Percentiles rank a stretch among this genome's conserved stretches.
phyloP scores from a whole-genome alignment of 257 asterid species.

The Nicotiana obtusifolia region DNA sequence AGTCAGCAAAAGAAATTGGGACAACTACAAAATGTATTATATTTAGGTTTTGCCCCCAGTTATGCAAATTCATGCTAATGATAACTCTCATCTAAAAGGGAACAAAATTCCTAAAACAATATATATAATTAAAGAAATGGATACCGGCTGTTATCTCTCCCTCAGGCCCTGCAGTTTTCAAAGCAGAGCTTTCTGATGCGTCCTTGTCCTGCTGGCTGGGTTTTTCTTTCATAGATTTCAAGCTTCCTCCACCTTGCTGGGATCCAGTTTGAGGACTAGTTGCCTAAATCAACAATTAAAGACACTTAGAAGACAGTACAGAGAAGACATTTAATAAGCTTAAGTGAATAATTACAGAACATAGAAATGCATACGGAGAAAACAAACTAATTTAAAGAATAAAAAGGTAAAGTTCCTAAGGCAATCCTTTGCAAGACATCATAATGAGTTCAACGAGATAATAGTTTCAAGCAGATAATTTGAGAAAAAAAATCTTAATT shows the following conservation, averaged over 20 bases:
- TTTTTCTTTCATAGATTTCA: conserved; percentile 82
- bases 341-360: neutral
- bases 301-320: conserved; percentile 15
- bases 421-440: neutral
- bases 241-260: conserved; percentile 76
- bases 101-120: neutral
- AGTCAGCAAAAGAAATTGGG: neutral
- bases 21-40: neutral
- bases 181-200: conserved; percentile 57
- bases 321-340: neutral
- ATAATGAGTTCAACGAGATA: neutral
- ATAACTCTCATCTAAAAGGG: neutral
- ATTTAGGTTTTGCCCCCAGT: neutral
- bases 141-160: conserved; percentile 98
- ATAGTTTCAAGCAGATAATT: neutral
- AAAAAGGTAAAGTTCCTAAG: neutral
- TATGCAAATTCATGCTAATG: neutral
- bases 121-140: neutral
- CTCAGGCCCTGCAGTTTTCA: conserved; percentile 91
- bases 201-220: conserved; percentile 70
- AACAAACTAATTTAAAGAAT: neutral
- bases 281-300: conserved; percentile 42
- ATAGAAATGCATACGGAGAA: neutral
- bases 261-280: conserved; percentile 90
- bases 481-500: neutral